Base-by-base conservation (phyloP, 768 basidiomycete species). In the Amanita phalloides region DNA sequence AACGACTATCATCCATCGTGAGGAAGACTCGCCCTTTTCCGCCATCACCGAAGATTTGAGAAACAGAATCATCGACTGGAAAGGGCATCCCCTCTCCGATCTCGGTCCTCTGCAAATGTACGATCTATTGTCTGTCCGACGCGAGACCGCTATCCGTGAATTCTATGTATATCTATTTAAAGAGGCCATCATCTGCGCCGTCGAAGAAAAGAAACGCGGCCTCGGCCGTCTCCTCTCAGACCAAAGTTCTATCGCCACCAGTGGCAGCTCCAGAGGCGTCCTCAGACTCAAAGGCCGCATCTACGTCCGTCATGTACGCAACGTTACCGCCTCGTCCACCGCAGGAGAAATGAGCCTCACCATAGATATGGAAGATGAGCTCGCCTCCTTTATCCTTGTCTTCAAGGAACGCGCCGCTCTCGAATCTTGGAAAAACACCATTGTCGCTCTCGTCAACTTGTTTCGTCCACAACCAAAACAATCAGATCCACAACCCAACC, bases 141-240 rank as follows among this genome's bases (percentile, higher is more conserved):
- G 94, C 45, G 95, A 95, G 57, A 71, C 84, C 8, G 85, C 91
- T 54, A 85, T 94, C 17, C 82, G 93, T 50, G 94, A 96, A 65
- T 97, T 97, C 67, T 89, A 84, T 62, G 91, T 96, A 54, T 97
- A 98, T 69, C 78, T 99, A 25, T 99, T 97, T 79, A 86, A 86
- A 61, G 92, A 97, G 66, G 96, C 96, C 8, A 89, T 99, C 57
- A 92, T 99, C 54, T 99, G 96, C 65, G 92, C 98, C n/a, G 79
- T 88, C 17, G 94, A 98, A 65, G 95, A 99, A 68, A 90, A 84
- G 72, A 94, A 91, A 61, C 81, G 86, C 23, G 82, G 84, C 0
- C 68, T 93, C 2, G 82, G 85, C 6, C 78, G 85, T 25, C 73
- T 92, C 43, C 73, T 92, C 4, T 82, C 84, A 36, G 81, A 82